Evolutionary conservation across 2,329 filamentous ascomycete genomes (phyloP).

Genomic region (Apiospora saccharicola): DNA sequence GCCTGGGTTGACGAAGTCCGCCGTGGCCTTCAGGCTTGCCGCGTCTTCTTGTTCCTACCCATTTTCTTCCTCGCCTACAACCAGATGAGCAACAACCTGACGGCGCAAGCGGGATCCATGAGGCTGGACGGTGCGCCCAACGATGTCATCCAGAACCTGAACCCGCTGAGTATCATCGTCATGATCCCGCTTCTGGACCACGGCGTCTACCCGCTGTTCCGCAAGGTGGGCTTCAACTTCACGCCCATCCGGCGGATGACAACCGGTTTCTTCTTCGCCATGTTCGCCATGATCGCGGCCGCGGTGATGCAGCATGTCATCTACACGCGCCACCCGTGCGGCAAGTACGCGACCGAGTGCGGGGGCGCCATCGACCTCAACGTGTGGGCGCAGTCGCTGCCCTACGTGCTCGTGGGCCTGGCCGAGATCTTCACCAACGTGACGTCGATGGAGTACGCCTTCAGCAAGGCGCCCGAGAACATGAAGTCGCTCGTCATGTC

Average conservation of each 20-base stretch:
- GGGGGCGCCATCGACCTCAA: conserved; percentile 51
- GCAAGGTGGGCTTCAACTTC: conserved; percentile 59
- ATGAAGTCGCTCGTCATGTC: conserved; percentile 69
- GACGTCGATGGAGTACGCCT: conserved; percentile 72
- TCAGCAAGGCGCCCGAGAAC: conserved; percentile 70
- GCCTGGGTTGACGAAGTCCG: conserved; percentile 71
- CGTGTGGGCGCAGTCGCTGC: conserved; percentile 60
- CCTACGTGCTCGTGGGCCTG: conserved; percentile 59
- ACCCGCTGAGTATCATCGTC: conserved; percentile 67
- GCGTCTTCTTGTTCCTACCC: conserved; percentile 52
- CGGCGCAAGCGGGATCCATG: conserved; percentile 51
- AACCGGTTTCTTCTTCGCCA: conserved; percentile 60
- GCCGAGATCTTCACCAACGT: conserved; percentile 68
- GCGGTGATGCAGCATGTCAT: conserved; percentile 65
- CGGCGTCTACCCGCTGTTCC: conserved; percentile 64
- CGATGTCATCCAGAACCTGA: conserved; percentile 67
- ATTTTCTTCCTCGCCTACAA: conserved; percentile 50
- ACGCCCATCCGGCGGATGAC: conserved; percentile 65
- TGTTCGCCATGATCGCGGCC: conserved; percentile 61
- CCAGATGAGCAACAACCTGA: conserved; percentile 46
- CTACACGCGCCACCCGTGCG: conserved; percentile 62
- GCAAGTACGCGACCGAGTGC: conserved; percentile 37
- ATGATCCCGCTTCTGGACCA: conserved; percentile 60
- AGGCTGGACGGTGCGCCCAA: conserved; percentile 61
- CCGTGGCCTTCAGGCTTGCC: conserved; percentile 54